Evolutionary conservation across 345 rosid species (phyloP), one percentile per base, ranked within the genome.

Genomic region (Citrus medica): DNA sequence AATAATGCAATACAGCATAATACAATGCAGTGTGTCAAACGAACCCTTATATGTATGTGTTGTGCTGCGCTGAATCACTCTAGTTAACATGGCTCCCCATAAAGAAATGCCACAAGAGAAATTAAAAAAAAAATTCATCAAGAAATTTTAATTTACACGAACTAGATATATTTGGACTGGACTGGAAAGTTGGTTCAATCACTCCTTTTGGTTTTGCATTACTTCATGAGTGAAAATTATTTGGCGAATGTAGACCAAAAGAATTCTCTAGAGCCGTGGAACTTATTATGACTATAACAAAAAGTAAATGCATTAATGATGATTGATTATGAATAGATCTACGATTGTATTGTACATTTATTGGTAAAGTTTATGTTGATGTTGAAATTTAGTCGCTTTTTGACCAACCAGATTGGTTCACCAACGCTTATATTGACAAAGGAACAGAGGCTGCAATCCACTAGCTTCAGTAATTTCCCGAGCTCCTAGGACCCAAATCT

Each of bases 131-230:
- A n/a, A n/a, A n/a, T 27, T 27, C 27, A 27, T 27, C 28, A 2
- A 28, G 2, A 28, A 28, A 40, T 40, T 40, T 40, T 40, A 40
- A 9, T 38, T 38, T 38, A 38, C 42, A 38, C 0, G 46, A 9
- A 35, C 37, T 5, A 35, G 7, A 6, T 35, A 35, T 1, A 40
- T 40, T 40, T 95, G 86, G 93, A 89, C 46, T 40, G 46, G 46
- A 40, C 28, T 93, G 98, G 98, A 88, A 83, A 79, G 81, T 95
- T 94, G 82, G 79, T 70, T 82, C 85, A 1, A 65, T 87, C 79
- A 93, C 98, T 74, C 98, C 98, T 53, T 93, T 92, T 79, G 76
- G 85, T 73, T 95, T 95, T 95, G 17, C 85, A 86, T 42, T 86
- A 88, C 82, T 91, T 93, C 80, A 21, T 88, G 73, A 6, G 68